Evolutionary conservation across 1,284 basidiomycete genomes (phyloP).

Genomic region (Neolentinus lepideus): DNA sequence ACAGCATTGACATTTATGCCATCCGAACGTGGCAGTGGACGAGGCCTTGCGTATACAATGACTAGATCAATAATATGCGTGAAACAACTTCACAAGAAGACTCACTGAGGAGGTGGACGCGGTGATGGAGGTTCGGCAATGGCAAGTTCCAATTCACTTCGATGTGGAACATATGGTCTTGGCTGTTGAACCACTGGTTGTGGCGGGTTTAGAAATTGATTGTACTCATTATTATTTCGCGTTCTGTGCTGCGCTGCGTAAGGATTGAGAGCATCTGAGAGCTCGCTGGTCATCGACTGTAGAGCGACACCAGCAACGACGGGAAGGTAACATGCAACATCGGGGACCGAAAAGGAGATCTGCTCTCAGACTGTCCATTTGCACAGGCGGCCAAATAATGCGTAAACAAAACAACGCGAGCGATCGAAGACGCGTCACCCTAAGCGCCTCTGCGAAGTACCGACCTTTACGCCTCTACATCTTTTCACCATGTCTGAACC

Average conservation of each 20-base stretch:
- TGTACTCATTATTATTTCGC: slow-evolving; percentile 16
- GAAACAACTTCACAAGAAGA: slow-evolving; percentile 17
- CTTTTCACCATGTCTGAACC: slow-evolving; percentile 33
- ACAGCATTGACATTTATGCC: slow-evolving; percentile 36
- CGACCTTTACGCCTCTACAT: not conserved
- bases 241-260: slow-evolving; percentile 33
- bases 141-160: slow-evolving; percentile 54
- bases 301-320: slow-evolving; percentile 7
- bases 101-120: slow-evolving; percentile 18
- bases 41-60: slow-evolving; percentile 2
- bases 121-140: slow-evolving; percentile 39
- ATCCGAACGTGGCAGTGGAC: not conserved
- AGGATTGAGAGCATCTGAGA: slow-evolving; percentile 71
- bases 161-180: slow-evolving; percentile 36
- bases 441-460: slow-evolving; percentile 4
- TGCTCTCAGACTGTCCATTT: not conserved
- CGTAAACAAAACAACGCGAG: not conserved
- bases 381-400: not conserved
- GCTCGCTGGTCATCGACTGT: slow-evolving; percentile 52
- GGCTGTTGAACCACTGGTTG: slow-evolving; percentile 23
- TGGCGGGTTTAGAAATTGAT: slow-evolving; percentile 14
- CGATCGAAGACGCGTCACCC: slow-evolving; percentile 4
- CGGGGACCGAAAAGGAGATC: not conserved
- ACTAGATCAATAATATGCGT: slow-evolving; percentile 11
- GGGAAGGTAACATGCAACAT: slow-evolving; percentile 8